Evolutionary conservation across 352 stramenopile species (phyloP).

Genomic region (Thalassiosira exigua): DNA sequence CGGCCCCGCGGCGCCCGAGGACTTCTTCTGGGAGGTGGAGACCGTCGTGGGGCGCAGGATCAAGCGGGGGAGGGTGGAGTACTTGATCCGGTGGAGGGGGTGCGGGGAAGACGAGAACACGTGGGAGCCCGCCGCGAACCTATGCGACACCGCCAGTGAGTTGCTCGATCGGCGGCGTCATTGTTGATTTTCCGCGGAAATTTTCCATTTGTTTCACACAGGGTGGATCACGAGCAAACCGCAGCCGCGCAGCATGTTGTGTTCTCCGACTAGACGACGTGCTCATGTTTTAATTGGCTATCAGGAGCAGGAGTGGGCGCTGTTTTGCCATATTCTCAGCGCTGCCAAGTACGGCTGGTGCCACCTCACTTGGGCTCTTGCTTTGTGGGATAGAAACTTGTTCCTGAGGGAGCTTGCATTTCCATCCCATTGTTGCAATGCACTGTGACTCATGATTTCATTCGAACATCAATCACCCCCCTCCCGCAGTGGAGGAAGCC

Average conservation of each 20-base stretch:
- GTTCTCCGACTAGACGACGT: too few relatives aligned
- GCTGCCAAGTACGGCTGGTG: too few relatives aligned
- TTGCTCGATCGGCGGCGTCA: slow-evolving; percentile 9
- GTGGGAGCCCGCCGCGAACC: slow-evolving; percentile 69
- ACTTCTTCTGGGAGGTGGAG: slow-evolving; percentile 65
- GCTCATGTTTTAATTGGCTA: too few relatives aligned
- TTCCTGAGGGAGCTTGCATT: too few relatives aligned
- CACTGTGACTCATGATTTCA: slow-evolving; percentile 5
- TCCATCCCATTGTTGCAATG: too few relatives aligned
- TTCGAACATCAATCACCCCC: not conserved
- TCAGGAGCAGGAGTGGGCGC: too few relatives aligned
- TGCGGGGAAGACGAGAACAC: slow-evolving; percentile 66
- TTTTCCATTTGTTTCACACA: not conserved
- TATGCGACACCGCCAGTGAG: slow-evolving; percentile 70
- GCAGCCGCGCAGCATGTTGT: too few relatives aligned
- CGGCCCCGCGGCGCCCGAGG: slow-evolving; percentile 20
- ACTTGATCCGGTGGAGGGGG: slow-evolving; percentile 73
- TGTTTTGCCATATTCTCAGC: too few relatives aligned
- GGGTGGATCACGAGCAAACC: too few relatives aligned
- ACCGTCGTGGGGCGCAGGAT: slow-evolving; percentile 46
- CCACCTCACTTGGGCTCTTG: too few relatives aligned
- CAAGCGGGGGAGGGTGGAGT: slow-evolving; percentile 50
- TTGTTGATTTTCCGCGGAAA: not conserved
- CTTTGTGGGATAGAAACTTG: too few relatives aligned
- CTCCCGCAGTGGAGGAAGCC: slow-evolving; percentile 56